Conservation (phyloP, 1,139 yeast genomes). For the Hansenula lynferdii region DNA sequence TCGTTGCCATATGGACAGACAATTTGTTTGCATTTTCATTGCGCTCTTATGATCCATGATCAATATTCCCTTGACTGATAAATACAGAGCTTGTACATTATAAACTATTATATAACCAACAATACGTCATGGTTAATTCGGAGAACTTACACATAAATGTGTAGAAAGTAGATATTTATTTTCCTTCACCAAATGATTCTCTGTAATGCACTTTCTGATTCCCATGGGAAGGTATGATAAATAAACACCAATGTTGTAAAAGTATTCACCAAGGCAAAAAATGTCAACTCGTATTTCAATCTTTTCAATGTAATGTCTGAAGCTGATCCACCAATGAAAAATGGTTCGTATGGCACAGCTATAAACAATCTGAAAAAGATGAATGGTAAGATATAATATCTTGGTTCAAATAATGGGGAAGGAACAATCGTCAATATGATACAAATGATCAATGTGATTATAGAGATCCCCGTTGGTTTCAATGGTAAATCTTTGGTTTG, state of each 20-base stretch:
- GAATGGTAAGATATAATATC: constrained; percentile 84
- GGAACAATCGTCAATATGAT: constrained; percentile 65
- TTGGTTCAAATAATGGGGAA: constrained; percentile 88
- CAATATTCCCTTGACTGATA: too few species aligned
- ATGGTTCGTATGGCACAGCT: constrained; percentile 35
- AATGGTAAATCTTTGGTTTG: constrained; percentile 29
- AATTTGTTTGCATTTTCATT: too few species aligned
- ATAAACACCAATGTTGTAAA: constrained; percentile 53
- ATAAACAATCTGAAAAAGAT: constrained; percentile 64
- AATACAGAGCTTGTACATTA: too few species aligned
- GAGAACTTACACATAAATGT: too few species aligned
- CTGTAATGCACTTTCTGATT: constrained; percentile 52
- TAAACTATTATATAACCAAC: too few species aligned
- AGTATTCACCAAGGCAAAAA: constrained; percentile 55
- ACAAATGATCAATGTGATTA: constrained; percentile 48
- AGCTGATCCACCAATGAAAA: constrained; percentile 20
- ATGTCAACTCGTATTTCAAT: constrained; percentile 49
- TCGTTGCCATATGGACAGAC: too few species aligned
- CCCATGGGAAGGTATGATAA: constrained; percentile 64
- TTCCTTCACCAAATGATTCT: constrained; percentile 92
- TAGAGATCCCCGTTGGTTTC: constrained; percentile 35
- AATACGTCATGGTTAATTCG: too few species aligned
- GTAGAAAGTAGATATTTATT: too few species aligned
- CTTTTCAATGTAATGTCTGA: constrained; percentile 30
- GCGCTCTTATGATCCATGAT: too few species aligned